Evolutionary conservation across 1,139 yeast genomes (phyloP).

Genomic region (Yamadazyma songkhlaensis): DNA sequence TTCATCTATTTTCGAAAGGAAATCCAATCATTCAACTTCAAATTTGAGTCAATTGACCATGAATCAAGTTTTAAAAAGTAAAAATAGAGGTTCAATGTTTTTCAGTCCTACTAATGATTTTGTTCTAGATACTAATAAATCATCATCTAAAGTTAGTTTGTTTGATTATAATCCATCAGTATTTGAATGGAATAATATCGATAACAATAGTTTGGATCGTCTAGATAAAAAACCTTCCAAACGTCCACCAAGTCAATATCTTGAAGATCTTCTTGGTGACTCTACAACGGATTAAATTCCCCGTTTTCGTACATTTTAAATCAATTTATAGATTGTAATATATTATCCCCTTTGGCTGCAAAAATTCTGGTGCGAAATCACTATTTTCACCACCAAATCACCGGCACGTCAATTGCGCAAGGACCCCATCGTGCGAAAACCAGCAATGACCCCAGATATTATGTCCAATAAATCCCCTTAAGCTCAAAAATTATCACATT

Average conservation of each 20-base stretch:
- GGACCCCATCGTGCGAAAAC: background rate
- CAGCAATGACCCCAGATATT: slow-evolving; percentile 2
- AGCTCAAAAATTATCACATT: background rate
- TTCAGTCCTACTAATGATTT: slow-evolving; percentile 27
- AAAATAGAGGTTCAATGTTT: slow-evolving; percentile 32
- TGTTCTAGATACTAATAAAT: background rate
- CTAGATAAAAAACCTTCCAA: slow-evolving; percentile 4
- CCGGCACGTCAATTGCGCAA: no score
- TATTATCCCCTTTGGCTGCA: background rate
- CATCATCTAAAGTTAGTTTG: slow-evolving; percentile 18
- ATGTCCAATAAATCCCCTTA: background rate
- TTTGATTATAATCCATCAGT: slow-evolving; percentile 67
- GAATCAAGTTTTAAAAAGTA: slow-evolving; percentile 20
- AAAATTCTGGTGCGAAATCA: background rate
- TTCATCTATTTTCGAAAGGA: slow-evolving; percentile 20
- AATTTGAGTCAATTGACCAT: slow-evolving; percentile 14
- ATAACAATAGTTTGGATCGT: background rate
- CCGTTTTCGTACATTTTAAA: background rate
- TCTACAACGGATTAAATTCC: no score
- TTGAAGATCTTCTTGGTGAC: slow-evolving; percentile 23
- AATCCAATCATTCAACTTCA: slow-evolving; percentile 10
- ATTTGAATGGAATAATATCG: slow-evolving; percentile 55
- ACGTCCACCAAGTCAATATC: slow-evolving; percentile 32
- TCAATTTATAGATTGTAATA: background rate
- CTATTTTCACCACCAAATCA: no score